Base-by-base conservation (phyloP, 2,329 filamentous ascomycete genomes). In the Endothia cerciana region DNA sequence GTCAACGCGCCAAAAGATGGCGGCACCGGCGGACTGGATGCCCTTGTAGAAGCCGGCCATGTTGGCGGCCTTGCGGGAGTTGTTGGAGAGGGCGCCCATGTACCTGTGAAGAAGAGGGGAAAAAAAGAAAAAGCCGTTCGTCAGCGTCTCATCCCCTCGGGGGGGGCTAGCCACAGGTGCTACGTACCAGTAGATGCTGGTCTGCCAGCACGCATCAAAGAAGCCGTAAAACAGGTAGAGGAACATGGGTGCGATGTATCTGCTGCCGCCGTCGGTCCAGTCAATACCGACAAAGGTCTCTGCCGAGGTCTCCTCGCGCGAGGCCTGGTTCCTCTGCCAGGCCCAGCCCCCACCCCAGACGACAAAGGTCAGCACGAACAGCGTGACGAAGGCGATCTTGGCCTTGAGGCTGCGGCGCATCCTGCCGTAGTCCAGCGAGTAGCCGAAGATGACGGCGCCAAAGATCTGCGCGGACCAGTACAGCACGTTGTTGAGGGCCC, bases 11-110 rank as follows among this genome's bases (percentile, higher is more conserved):
- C 87, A 91, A 73, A 87, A 91, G 72, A 94, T 86, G 66, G 91
- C 93, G 3, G 89, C 89, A 72, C 92, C 93, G 22, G 91, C 92
- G n/a, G 91, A 94, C 77, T 97, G 93, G 70, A 97, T 91, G 60
- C 80, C 81, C 73, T 74, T 73, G 70, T 74, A 76, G 70, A 74
- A 75, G 25, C 69, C 94, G 51, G 93, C 91, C 74, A 94, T 91
- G 82, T 97, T 97, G 80, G 94, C 94, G 36, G 94, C 87, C 77
- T 93, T 94, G 77, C 94, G 92, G 68, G 91, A 88, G 69, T 94
- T 97, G 86, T 98, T 98, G 75, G 92, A 94, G 53, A 97, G 84
- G 8, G 94, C 87, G 60, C 94, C 94, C 91, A 98, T 97, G 81
- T 91, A 94, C 89, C 89, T 91, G 78, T 90, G 89, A 68, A 2